These are phyloP conservation scores for Cadophora malorum DNA, from an alignment of 2,329 filamentous ascomycete species.

Conservation along the genomic window DNA sequence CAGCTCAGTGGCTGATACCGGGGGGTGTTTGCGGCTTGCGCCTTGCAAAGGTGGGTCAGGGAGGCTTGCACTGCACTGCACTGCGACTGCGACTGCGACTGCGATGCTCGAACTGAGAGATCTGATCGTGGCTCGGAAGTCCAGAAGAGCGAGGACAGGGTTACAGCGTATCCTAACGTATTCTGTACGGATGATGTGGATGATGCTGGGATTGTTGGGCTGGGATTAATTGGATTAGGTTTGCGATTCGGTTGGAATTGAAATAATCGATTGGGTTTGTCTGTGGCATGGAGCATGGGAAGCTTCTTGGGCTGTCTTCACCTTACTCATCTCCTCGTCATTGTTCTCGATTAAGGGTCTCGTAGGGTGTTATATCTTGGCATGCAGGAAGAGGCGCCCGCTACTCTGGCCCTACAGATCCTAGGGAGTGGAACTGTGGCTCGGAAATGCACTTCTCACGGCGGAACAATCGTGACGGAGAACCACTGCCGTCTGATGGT, in stretches of 20 bases:
- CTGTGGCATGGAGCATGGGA: background rate
- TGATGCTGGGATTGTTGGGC: background rate
- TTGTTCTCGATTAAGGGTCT: background rate
- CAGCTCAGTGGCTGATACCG: background rate
- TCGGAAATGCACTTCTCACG: slow-evolving; percentile 2
- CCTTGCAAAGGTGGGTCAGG: background rate
- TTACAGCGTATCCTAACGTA: background rate
- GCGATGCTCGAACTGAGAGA: background rate
- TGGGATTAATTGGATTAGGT: background rate
- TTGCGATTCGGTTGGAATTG: background rate
- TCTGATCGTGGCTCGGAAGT: background rate
- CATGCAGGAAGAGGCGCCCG: slow-evolving; percentile 13
- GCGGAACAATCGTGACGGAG: background rate
- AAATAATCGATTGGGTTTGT: background rate
- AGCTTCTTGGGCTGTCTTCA: background rate
- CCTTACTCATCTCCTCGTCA: background rate
- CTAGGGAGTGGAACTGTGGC: background rate
- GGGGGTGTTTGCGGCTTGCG: slow-evolving; percentile 1
- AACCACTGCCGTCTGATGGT: background rate
- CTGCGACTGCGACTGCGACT: background rate
- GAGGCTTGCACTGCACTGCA: background rate
- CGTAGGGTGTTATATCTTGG: background rate
- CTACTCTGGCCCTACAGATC: slow-evolving; percentile 10
- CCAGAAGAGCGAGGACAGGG: background rate
- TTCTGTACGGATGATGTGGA: background rate